Evolutionary conservation across 2,329 filamentous ascomycete genomes (phyloP).

Genomic region (Cytospora piceae): DNA sequence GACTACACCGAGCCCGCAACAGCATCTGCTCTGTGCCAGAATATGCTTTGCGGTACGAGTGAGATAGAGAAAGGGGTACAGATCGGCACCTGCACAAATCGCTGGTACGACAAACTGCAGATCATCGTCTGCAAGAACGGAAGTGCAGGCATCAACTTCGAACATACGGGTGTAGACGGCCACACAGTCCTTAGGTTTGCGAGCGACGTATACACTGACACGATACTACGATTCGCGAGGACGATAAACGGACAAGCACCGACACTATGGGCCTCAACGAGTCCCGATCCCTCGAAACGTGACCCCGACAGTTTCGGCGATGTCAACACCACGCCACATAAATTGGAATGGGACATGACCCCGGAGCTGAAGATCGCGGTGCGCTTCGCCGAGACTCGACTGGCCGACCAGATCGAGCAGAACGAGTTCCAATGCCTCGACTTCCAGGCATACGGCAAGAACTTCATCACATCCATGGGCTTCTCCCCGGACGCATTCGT

Average conservation of each 20-base stretch:
- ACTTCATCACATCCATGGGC: conserved; percentile 95
- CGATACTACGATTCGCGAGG: conserved; percentile 90
- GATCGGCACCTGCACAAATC: conserved; percentile 95
- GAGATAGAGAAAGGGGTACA: conserved; percentile 92
- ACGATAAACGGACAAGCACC: conserved; percentile 95
- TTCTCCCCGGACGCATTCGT: conserved; percentile 97
- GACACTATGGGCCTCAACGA: conserved; percentile 86
- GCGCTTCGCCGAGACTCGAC: conserved; percentile 90
- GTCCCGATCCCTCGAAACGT: conserved; percentile 89
- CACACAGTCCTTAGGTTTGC: conserved; percentile 96
- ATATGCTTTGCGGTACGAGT: conserved; percentile 97
- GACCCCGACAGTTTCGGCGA: conserved; percentile 91
- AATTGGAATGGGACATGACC: conserved; percentile 96
- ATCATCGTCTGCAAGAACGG: conserved; percentile 99
- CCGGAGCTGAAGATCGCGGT: conserved; percentile 89
- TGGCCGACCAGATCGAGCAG: conserved; percentile 93
- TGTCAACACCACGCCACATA: conserved; percentile 90
- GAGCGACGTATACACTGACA: conserved; percentile 96
- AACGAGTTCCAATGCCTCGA: conserved; percentile 95
- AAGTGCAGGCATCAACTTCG: conserved; percentile 97
- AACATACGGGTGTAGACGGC: conserved; percentile 96
- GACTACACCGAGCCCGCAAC: conserved; percentile 88
- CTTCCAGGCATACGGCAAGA: conserved; percentile 89
- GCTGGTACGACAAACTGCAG: conserved; percentile 99
- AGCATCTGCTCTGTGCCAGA: conserved; percentile 86